Evolutionary conservation across 2,329 filamentous ascomycete genomes (phyloP).

Genomic region (Lachnellula cervina): DNA sequence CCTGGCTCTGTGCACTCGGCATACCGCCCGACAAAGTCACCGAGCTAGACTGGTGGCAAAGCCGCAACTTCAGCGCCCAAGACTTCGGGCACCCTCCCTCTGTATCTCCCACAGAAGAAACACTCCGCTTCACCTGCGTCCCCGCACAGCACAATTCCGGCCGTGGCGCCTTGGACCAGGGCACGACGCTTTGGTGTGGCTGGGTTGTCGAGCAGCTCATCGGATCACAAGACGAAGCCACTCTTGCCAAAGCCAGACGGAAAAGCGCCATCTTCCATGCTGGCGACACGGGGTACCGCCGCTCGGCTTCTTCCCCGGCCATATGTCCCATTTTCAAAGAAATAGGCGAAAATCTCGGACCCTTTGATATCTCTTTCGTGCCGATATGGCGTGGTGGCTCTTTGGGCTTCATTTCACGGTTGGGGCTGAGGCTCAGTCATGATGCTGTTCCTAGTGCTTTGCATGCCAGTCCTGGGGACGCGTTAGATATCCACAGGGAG

Average conservation of each 20-base stretch:
- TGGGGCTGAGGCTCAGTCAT: conserved; percentile 19
- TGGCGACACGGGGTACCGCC: conserved; percentile 59
- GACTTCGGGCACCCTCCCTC: conserved; percentile 21
- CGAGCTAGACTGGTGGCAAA: conserved; percentile 93
- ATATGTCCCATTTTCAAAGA: conserved; percentile 78
- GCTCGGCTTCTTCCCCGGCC: conserved; percentile 60
- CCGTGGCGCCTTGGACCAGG: conserved; percentile 59
- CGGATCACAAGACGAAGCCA: conserved; percentile 6
- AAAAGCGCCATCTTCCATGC: conserved; percentile 84
- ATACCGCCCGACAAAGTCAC: conserved; percentile 61
- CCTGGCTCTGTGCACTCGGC: conserved; percentile 69
- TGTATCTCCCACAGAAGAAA: conserved; percentile 56
- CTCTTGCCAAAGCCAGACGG: conserved; percentile 57
- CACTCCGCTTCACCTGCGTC: conserved; percentile 51
- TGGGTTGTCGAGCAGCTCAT: conserved; percentile 60
- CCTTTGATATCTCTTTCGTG: conserved; percentile 84
- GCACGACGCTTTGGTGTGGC: conserved; percentile 77
- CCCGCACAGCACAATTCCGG: conserved; percentile 79
- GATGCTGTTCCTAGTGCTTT: conserved; percentile 18
- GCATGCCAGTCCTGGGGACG: conserved; percentile 19
- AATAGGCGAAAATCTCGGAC: conserved; percentile 74
- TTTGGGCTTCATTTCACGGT: conserved; percentile 18
- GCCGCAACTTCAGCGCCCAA: conserved; percentile 59
- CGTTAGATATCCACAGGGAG: conserved; percentile 17
- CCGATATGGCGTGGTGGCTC: conserved; percentile 61